A percentile compares a stretch with the other conserved stretches of the same genome.
Conservation (phyloP, 176 grass and related monocot genomes). For the Tillandsia fasciculata region DNA sequence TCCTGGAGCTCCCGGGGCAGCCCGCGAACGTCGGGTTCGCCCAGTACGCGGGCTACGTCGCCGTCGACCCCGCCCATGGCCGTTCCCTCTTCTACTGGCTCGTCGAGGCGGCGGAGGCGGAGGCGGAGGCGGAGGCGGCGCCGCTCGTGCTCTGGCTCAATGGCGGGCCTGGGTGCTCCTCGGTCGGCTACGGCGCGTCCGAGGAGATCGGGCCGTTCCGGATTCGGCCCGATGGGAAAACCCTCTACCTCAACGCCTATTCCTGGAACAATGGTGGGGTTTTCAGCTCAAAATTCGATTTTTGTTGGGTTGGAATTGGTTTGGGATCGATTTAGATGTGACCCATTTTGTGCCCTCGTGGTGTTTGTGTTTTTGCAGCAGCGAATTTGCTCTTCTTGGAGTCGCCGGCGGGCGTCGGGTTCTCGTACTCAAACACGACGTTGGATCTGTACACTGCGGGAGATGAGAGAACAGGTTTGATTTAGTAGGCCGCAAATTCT, state of each 20-base stretch:
- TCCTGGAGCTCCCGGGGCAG: slow-evolving; percentile 66
- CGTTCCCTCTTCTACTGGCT: slow-evolving; percentile 99
- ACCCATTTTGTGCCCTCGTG: not conserved
- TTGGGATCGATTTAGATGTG: slow-evolving; percentile 8
- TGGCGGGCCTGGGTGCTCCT: slow-evolving; percentile 88
- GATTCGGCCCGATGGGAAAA: slow-evolving; percentile 59
- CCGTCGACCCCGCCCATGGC: slow-evolving; percentile 46
- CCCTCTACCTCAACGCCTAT: slow-evolving; percentile 62
- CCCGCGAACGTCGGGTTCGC: slow-evolving; percentile 48
- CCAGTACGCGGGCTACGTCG: slow-evolving; percentile 90
- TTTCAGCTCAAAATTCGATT: not conserved
- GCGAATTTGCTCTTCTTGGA: slow-evolving; percentile 94
- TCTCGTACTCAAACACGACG: slow-evolving; percentile 79
- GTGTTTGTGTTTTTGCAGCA: slow-evolving; percentile 29
- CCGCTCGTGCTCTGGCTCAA: slow-evolving; percentile 96
- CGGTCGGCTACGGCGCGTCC: slow-evolving; percentile 76
- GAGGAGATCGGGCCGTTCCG: slow-evolving; percentile 98
- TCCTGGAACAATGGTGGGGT: slow-evolving; percentile 87
- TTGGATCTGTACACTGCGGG: slow-evolving; percentile 81
- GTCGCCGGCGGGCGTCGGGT: slow-evolving; percentile 89
- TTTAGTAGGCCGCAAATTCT: not conserved
- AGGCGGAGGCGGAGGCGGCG: slow-evolving; percentile 37
- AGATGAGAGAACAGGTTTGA: slow-evolving; percentile 64
- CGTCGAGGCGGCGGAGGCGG: slow-evolving; percentile 60
- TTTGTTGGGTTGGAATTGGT: slow-evolving; percentile 1